phyloP scores from a whole-genome alignment of 192 early-diverging fungal species.

The Podila minutissima region DNA sequence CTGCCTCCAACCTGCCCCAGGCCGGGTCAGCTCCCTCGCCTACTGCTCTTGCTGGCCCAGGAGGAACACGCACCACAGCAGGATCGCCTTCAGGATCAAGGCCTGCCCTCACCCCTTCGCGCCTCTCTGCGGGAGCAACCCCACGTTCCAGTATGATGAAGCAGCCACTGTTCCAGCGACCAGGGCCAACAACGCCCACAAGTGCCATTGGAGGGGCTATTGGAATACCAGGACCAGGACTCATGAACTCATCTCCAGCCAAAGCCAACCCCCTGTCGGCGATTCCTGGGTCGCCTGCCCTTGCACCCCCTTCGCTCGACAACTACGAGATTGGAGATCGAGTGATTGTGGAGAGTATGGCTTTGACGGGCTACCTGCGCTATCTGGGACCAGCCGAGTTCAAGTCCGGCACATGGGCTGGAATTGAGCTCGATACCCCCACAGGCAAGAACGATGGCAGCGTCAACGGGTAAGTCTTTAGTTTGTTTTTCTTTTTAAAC shows the following conservation, averaged over 20 bases:
- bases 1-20: conserved; percentile 27
- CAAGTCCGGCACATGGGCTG: conserved; percentile 83
- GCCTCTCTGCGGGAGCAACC: conserved; percentile 17
- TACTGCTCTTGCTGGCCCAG: neutral
- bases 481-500: neutral
- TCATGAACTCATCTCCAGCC: neutral
- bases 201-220: neutral
- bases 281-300: conserved; percentile 13
- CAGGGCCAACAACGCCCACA: conserved; percentile 3
- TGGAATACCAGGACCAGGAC: neutral
- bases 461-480: conserved; percentile 64
- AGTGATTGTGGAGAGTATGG: conserved; percentile 71
- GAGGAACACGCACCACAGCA: conserved; percentile 7
- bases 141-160: conserved; percentile 28
- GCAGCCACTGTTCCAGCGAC: conserved; percentile 27
- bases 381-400: conserved; percentile 79
- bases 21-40: conserved; percentile 27
- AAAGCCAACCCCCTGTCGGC: conserved; percentile 20
- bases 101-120: conserved; percentile 15
- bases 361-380: conserved; percentile 69
- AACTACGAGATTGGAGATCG: conserved; percentile 61
- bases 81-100: conserved; percentile 36
- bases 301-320: conserved; percentile 51
- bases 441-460: conserved; percentile 84
- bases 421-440: conserved; percentile 76